Evolutionary conservation across 768 basidiomycete species (phyloP).

Genomic region (Vararia minispora): DNA sequence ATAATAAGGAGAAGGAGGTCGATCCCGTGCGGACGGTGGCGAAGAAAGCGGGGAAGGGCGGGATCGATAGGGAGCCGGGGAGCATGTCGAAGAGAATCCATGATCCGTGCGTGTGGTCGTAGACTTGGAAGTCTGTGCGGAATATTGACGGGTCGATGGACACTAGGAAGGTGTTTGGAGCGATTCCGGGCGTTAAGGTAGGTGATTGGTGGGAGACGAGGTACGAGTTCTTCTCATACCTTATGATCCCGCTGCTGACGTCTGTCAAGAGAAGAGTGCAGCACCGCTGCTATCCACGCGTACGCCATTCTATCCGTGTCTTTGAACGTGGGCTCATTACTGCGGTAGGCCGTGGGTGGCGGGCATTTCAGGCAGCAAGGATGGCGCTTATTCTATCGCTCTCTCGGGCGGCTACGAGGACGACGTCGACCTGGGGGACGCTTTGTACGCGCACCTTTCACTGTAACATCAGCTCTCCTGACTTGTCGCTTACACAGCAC

Average conservation of each 20-base stretch:
- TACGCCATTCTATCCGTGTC: constrained; percentile 26
- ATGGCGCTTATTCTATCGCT: constrained; percentile 78
- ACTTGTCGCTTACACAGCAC: constrained; percentile 33
- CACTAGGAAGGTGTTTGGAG: constrained; percentile 63
- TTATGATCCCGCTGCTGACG: neutral
- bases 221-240: constrained; percentile 20
- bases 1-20: constrained; percentile 28
- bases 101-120: constrained; percentile 36
- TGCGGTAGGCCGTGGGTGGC: constrained; percentile 63
- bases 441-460: constrained; percentile 49
- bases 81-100: constrained; percentile 21
- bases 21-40: constrained; percentile 4
- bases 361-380: constrained; percentile 56
- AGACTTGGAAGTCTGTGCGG: neutral
- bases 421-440: constrained; percentile 73
- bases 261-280: constrained; percentile 42
- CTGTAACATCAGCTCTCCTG: neutral
- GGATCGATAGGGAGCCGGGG: constrained; percentile 17
- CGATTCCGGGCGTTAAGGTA: constrained; percentile 68
- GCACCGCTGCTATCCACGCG: constrained; percentile 77
- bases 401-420: constrained; percentile 87
- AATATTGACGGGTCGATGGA: too few species aligned
- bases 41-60: constrained; percentile 15
- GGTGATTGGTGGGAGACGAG: constrained; percentile 80
- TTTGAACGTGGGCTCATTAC: constrained; percentile 3